Percentiles rank a stretch among this genome's conserved stretches.
Conservation (phyloP, 1,139 yeast genomes). For the Pneumocystis sp. region DNA sequence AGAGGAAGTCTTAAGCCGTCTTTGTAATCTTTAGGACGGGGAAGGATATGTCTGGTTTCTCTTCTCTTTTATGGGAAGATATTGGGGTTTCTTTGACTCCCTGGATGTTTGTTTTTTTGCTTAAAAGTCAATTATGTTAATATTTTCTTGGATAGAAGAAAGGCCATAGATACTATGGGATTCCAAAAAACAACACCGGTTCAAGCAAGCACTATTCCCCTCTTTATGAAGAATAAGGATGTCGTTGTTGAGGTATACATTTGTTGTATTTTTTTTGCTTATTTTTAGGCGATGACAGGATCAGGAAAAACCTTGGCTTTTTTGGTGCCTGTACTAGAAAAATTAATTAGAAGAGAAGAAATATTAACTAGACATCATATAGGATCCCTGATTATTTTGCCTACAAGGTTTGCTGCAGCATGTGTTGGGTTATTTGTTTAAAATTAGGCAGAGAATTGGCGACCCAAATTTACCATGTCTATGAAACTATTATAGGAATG, state of each 20-base stretch:
- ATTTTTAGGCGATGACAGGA: constrained; percentile 62
- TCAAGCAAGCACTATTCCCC: constrained; percentile 87
- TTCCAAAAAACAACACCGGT: constrained; percentile 87
- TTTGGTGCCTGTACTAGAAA: constrained; percentile 63
- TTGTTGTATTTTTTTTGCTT: not conserved
- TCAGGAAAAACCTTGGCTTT: constrained; percentile 91
- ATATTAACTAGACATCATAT: constrained; percentile 37
- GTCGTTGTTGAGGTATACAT: constrained; percentile 57
- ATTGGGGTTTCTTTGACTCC: not conserved
- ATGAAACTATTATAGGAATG: constrained; percentile 42
- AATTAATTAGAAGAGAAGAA: constrained; percentile 19
- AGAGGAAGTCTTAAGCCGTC: too few relatives aligned
- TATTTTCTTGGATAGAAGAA: not conserved
- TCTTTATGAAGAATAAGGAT: constrained; percentile 76
- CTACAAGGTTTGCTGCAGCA: constrained; percentile 33
- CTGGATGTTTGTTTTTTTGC: not conserved
- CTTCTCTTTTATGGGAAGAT: not conserved
- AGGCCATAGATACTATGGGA: constrained; percentile 31
- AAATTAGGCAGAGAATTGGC: constrained; percentile 56
- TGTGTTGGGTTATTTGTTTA: not conserved
- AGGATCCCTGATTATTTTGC: constrained; percentile 61
- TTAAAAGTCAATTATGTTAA: not conserved
- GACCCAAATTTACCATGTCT: constrained; percentile 58
- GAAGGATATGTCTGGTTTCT: not conserved
- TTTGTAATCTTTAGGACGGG: too few relatives aligned